Base-by-base conservation (phyloP, 768 basidiomycete species). In the Mycena crocata region DNA sequence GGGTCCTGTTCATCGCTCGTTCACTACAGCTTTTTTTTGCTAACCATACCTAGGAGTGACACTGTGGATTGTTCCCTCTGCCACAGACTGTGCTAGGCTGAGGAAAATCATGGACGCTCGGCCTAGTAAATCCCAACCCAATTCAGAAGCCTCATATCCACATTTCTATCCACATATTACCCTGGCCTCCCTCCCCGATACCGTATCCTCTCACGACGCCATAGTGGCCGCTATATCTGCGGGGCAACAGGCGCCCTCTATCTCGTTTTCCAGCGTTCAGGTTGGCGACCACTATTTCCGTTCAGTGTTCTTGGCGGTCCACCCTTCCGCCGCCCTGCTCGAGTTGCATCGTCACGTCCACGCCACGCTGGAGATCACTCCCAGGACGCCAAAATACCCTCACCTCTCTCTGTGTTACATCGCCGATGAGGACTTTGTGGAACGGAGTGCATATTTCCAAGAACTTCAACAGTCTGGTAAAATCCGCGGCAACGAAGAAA, bases 341-440 rank as follows among this genome's bases (percentile, higher is more conserved):
- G 73, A 72, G 23, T 75, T 94, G 34, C 90, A 90, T 68, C 75
- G 69, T 32, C 70, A 81, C 32, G 78, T 93, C 31, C 81, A 86
- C 59, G 71, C 72, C 7, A 69, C 72, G 26, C 74, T 83, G 26
- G 74, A 75, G 6, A 63, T 85, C 10, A 78, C 83, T 26, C 82
- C 85, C 2, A 71, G 72, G 4, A 88, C 90, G 1, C 90, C 91
- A 0, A 76, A 80, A 37, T 91, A 87, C 67, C 90, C 92, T 9
- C 93, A 94, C 75, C 67, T 93, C 67, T 94, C 93, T 37, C 70
- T 94, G 64, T 89, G 86, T 72, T 94, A 94, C 73, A 88, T 93
- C 64, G 82, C 81, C 30, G 88, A 93, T 63, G 81, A 83, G n/a
- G 92, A 93, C 67, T 83, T 84, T 5, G 81, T 77, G 9, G 85